Evolutionary conservation across 2,329 filamentous ascomycete species (phyloP), one percentile per base, ranked within the genome.

Genomic region (Sporothrix pseudoabietina): DNA sequence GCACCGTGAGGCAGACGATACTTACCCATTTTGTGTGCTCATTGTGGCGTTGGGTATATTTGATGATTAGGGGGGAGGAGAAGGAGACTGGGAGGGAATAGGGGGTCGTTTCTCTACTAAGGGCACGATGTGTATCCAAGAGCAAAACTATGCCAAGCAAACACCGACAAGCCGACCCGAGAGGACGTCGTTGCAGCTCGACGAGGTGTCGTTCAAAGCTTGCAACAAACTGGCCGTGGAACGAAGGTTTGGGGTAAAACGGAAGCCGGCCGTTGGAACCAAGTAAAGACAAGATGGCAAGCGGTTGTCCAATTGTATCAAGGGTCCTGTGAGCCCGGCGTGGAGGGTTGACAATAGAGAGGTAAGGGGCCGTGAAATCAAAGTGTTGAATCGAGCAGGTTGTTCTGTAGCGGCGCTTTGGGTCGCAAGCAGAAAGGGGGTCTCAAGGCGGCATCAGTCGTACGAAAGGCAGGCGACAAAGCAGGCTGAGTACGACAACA

Each of bases 21-120:
- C 63, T 49, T 47, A 74, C 73, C 73, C 61, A 55, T 75, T 75
- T 49, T 75, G 74, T n/a, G 74, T 70, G 12, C 69, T 55, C 74
- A 75, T 75, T 22, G 14, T 73, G 71, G 26, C 16, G 19, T 7
- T n/a, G 68, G 35, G 9, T 26, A 22, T 44, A 16, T 32, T 26
- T 47, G 22, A 8, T 35, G 8, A 52, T 35, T 47, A 32, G 19
- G n/a, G 61, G 8, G 41, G 35, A 3, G 71, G 10, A 12, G 30
- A 4, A 22, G 26, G 54, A 32, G 54, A 32, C 6, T 22, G 8
- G 54, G n/a, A 12, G 14, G 39, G 10, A 14, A 44, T 10, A 30
- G 7, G 8, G 9, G 3, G 10, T 65, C n/a, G 41, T 26, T 65
- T n/a, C 59, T 65, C n/a, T 26, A 65, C 19, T 44, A 44, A 26